Evolutionary conservation across 1,284 basidiomycete species (phyloP), one percentile per base, ranked within the genome.

Genomic region (Tilletia horrida): DNA sequence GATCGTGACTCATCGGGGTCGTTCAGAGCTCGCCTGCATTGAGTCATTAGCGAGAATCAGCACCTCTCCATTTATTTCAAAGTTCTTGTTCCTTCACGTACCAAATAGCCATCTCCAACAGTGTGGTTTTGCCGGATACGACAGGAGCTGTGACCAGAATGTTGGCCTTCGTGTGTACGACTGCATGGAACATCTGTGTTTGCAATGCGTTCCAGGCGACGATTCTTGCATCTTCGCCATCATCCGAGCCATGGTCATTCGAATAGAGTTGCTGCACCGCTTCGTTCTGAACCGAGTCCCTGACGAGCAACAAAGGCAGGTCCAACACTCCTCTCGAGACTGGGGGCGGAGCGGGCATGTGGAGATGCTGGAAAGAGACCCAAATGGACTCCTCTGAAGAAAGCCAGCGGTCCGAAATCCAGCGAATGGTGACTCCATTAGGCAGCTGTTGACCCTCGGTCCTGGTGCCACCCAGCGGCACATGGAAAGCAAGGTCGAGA

Each of bases 351-450:
- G 83, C 69, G 0, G 96, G 94, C 88, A 97, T 93, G 65, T 88
- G 83, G 13, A 97, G 83, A 18, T 86, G 84, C 11, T 88, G 87
- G 43, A 97, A 83, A 0, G 88, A 81, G 43, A 97, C 84, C 13
- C 78, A 73, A 3, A 89, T 78, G 72, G 90, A 88, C 66, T 91
- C 88, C 74, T 97, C 93, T 7, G 93, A 90, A 9, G 93, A 93
- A 69, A 97, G 85, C 97, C 97, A 99, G 71, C 88, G 87, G 82
- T 97, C 93, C 1, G 93, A 97, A 52, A 94, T 86, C 71, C 89
- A 89, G 29, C 90, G 88, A 63, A 97, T 62, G 8, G 66, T 73
- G 42, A 71, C 64, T 0, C 69, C 68, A 3, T 65, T 71, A 25
- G 66, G 74, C 62, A 64, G 62, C 18, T 13, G n/a, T 21, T 27